Base-by-base conservation (phyloP, 2,329 filamentous ascomycete species). In the Xylogone sp. region DNA sequence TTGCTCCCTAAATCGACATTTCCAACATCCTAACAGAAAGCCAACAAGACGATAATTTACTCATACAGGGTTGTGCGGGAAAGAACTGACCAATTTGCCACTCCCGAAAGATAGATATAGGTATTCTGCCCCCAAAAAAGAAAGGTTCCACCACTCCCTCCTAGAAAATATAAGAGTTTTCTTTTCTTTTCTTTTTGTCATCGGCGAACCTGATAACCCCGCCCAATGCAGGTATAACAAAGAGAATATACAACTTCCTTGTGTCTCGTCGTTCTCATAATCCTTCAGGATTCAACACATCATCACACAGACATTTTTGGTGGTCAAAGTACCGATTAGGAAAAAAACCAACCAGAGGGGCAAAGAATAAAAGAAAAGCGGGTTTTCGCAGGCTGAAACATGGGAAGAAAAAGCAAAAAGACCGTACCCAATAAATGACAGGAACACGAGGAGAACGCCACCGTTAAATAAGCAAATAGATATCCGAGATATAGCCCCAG, bases 151-250 rank as follows among this genome's bases (percentile, higher is more conserved):
- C n/a, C 34, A 16, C 34, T 39, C 34, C 34, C 34, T 39, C 34
- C 34, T 39, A 9, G 10, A 13, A 39, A 39, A n/a, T n/a, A n/a
- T n/a, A n/a, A n/a, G n/a, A n/a, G n/a, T n/a, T n/a, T n/a, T n/a
- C n/a, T n/a, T n/a, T n/a, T n/a, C n/a, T n/a, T n/a, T n/a, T 5
- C 6, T 16, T 39, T 39, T 39, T 39, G 8, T 27, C 24, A 27
- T 27, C 24, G 24, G 10, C 24, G 24, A 27, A 27, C 34, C 34
- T 39, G 34, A 18, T 39, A 39, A 39, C 56, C 50, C 52, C 21
- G 49, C 51, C 54, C 56, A 54, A 60, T 60, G 58, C 58, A 56
- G 42, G 46, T 49, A 54, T 49, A 55, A 18, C 31, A 54, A n/a
- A n/a, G n/a, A n/a, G 48, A 46, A 51, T 55, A 55, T 51, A 54